phyloP scores from a whole-genome alignment of 768 basidiomycete genomes.

The Scleroderma citrinum region DNA sequence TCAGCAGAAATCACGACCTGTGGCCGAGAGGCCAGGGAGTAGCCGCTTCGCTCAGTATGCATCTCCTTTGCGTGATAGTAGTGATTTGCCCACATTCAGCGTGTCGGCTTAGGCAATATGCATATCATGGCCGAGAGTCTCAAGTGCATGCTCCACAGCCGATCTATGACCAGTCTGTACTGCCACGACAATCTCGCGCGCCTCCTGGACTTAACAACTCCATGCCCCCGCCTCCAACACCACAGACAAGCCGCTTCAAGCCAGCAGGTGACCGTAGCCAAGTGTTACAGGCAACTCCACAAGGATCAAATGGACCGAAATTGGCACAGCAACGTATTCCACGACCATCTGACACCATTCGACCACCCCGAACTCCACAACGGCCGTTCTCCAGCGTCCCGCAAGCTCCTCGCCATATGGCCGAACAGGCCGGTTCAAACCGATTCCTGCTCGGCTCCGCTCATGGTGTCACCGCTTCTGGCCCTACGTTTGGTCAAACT shows the following conservation, averaged over 20 bases:
- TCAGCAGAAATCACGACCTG: slow-evolving; percentile 8
- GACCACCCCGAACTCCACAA: slow-evolving; percentile 49
- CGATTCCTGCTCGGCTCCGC: slow-evolving; percentile 28
- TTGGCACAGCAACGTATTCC: slow-evolving; percentile 18
- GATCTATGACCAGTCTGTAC: slow-evolving; percentile 39
- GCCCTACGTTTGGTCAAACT: no score
- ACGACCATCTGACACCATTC: slow-evolving; percentile 34
- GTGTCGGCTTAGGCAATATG: slow-evolving; percentile 52
- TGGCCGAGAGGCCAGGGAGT: slow-evolving; percentile 39
- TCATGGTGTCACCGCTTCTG: no score
- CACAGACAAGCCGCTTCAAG: slow-evolving; percentile 20
- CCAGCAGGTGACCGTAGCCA: slow-evolving; percentile 15
- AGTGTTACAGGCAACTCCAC: slow-evolving; percentile 8
- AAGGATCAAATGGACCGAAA: background rate
- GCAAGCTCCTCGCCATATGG: slow-evolving; percentile 16
- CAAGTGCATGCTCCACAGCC: slow-evolving; percentile 35
- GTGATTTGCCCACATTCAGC: slow-evolving; percentile 6
- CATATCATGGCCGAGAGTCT: slow-evolving; percentile 48
- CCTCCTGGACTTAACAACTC: slow-evolving; percentile 22
- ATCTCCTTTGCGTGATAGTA: slow-evolving; percentile 9
- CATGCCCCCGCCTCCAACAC: slow-evolving; percentile 27
- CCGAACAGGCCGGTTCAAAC: slow-evolving; percentile 12
- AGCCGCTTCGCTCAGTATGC: slow-evolving; percentile 47
- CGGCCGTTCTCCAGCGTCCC: slow-evolving; percentile 20
- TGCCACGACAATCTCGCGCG: slow-evolving; percentile 30